phyloP scores from a whole-genome alignment of 768 basidiomycete species.

The Auricularia sp. region DNA sequence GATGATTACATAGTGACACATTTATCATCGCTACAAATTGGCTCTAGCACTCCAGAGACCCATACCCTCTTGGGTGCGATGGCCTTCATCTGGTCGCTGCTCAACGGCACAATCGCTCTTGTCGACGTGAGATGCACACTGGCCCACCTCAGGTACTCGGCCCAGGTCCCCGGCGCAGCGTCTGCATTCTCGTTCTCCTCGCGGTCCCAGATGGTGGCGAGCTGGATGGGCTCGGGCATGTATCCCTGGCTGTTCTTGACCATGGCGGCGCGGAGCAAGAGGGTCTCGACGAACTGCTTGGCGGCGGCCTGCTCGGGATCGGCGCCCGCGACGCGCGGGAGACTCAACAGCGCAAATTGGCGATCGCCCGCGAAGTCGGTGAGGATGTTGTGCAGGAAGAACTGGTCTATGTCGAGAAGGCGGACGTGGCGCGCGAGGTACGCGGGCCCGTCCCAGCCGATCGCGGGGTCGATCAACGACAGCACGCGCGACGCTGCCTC shows the following conservation, averaged over 20 bases:
- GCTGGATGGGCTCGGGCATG: background rate
- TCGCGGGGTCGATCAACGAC: background rate
- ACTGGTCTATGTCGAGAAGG: background rate
- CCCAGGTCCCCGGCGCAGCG: background rate
- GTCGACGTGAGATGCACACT: background rate
- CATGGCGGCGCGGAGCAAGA: background rate
- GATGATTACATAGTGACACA: too few species aligned
- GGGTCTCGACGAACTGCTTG: background rate
- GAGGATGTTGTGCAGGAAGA: background rate
- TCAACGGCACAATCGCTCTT: background rate
- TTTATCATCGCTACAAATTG: too few species aligned
- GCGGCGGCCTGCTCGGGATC: background rate
- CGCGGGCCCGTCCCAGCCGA: background rate
- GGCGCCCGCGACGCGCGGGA: background rate
- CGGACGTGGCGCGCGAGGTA: background rate
- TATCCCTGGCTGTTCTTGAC: background rate
- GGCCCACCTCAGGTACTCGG: background rate
- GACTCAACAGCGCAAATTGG: background rate
- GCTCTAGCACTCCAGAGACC: background rate
- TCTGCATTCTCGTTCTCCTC: background rate
- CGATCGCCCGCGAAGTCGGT: background rate
- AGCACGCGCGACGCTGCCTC: background rate
- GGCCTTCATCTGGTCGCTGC: background rate
- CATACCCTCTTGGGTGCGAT: background rate
- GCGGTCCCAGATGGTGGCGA: background rate